Percentiles rank a stretch among this genome's conserved stretches.
phyloP scores from a whole-genome alignment of 345 rosid genomes.

The Geranium rotundifolium region DNA sequence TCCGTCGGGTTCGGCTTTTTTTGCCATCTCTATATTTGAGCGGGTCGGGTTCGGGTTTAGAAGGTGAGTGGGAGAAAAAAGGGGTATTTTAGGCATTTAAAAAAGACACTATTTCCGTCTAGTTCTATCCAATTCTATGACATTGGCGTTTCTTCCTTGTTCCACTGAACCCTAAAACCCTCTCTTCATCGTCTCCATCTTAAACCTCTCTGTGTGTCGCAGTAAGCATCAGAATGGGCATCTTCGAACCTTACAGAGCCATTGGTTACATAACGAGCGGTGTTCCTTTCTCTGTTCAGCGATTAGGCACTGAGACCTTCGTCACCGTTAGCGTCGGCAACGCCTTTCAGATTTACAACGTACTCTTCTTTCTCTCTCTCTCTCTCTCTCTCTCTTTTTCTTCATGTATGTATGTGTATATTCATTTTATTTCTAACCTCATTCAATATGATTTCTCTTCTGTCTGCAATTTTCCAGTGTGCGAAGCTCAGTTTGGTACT shows the following conservation, averaged over 20 bases:
- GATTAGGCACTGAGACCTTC: conserved; percentile 83
- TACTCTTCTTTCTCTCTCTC: conserved; percentile 4
- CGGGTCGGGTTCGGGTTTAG: too few relatives aligned
- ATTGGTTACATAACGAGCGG: conserved; percentile 75
- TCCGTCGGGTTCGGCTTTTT: too few relatives aligned
- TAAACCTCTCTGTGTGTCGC: conserved; percentile 10
- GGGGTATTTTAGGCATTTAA: too few relatives aligned
- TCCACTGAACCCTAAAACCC: too few relatives aligned
- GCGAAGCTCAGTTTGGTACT: conserved; percentile 73
- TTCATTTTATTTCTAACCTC: neutral
- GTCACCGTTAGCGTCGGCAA: conserved; percentile 86
- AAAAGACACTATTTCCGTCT: too few relatives aligned
- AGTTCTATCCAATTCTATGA: too few relatives aligned
- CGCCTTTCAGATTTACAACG: conserved; percentile 86
- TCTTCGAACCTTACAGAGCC: conserved; percentile 85
- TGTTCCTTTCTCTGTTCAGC: conserved; percentile 81
- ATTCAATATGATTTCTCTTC: neutral
- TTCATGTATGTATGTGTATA: neutral
- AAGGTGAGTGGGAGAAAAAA: too few relatives aligned
- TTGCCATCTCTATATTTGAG: too few relatives aligned
- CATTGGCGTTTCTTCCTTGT: too few relatives aligned
- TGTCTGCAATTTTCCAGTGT: conserved; percentile 35
- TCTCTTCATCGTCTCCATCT: neutral
- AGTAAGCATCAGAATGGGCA: conserved; percentile 33
- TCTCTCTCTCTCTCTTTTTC: neutral